These are phyloP conservation scores for Colletotrichum graminicola DNA, from an alignment of 2,329 filamentous ascomycete genomes.

Conservation along the genomic window DNA sequence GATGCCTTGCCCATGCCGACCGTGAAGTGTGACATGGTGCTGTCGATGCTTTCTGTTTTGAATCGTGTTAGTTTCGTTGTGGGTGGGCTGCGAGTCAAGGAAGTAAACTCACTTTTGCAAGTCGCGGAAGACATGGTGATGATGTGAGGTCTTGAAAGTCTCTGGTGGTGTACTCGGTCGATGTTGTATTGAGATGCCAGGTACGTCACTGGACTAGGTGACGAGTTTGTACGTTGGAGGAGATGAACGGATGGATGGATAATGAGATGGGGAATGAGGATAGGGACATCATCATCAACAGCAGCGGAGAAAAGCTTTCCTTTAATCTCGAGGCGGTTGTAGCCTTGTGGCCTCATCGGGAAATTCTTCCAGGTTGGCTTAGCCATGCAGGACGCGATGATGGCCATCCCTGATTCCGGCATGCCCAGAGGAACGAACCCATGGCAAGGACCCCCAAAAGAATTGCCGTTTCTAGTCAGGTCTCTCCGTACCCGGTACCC, in stretches of 20 bases:
- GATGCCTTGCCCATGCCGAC: constrained; percentile 40
- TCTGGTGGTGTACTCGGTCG: not conserved
- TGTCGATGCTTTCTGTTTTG: constrained; percentile 38
- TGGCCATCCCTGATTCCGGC: constrained; percentile 33
- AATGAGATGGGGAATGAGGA: not conserved
- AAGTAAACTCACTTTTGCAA: constrained; percentile 28
- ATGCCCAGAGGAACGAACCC: constrained; percentile 24
- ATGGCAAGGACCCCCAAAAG: constrained; percentile 31
- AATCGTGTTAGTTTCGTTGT: not conserved
- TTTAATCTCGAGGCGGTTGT: constrained; percentile 30
- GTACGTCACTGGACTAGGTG: not conserved
- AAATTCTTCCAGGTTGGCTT: constrained; percentile 39
- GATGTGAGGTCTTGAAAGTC: not conserved
- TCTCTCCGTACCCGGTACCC: constrained; percentile 15
- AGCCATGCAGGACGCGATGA: constrained; percentile 31
- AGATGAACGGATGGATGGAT: not conserved
- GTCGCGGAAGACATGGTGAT: constrained; percentile 30
- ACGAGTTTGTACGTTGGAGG: not conserved
- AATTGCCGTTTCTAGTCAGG: constrained; percentile 20
- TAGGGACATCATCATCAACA: not conserved
- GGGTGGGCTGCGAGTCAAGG: too few species aligned
- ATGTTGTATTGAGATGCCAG: not conserved
- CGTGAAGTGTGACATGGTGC: constrained; percentile 41
- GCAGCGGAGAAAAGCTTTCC: constrained; percentile 23
- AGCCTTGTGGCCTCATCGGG: constrained; percentile 46